Base-by-base conservation (phyloP, 208 protist genomes). In the Leishmania turanica region DNA sequence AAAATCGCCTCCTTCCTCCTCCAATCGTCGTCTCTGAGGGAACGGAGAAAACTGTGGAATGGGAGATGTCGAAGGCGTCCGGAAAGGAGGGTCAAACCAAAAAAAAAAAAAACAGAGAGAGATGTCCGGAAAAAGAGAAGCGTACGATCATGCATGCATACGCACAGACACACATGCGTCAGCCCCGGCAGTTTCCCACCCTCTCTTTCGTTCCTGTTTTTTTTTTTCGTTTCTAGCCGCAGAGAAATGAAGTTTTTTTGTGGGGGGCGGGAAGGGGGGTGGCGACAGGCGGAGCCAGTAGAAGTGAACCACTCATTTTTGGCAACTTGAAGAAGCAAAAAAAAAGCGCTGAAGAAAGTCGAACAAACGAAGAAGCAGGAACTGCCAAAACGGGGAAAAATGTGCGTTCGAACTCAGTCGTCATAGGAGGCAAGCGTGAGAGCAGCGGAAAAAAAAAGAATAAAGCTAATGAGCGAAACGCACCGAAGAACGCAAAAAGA, bases 401-500 rank as follows among this genome's bases (percentile, higher is more conserved):
- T 49, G 0, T 42, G 34, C 64, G 19, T 62, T 62, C 19, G 56
- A 62, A 4, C 56, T 62, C 56, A 24, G 7, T 13, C 17, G 3
- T 34, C 15, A 34, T 34, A 15, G 27, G 58, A 70, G 65, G 6
- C 34, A 17, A 34, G 34, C 19, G 34, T 27, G n/a, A 70, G 13
- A 70, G 65, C 34, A 42, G 24, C 7, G 21, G 8, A 0, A 42
- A 42, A 42, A 45, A 45, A 70, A 17, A 69, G 34, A 69, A 34
- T 69, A 42, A 69, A 69, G 17, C 64, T 24, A 37, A 78, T 15
- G 73, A 49, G 37, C 51, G 51, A 72, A 7, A 77, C 4, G 72
- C 75, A 31, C 11, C 40, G 58, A 54, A 42, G 62, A 64, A 62
- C 2, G 40, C 49, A 2, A 64, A 78, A 17, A 75, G n/a, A 66